A percentile compares a stretch with the other conserved stretches of the same genome.
These are phyloP conservation scores for Amylostereum areolatum DNA, from an alignment of 1,284 basidiomycete genomes.

Conservation along the genomic window DNA sequence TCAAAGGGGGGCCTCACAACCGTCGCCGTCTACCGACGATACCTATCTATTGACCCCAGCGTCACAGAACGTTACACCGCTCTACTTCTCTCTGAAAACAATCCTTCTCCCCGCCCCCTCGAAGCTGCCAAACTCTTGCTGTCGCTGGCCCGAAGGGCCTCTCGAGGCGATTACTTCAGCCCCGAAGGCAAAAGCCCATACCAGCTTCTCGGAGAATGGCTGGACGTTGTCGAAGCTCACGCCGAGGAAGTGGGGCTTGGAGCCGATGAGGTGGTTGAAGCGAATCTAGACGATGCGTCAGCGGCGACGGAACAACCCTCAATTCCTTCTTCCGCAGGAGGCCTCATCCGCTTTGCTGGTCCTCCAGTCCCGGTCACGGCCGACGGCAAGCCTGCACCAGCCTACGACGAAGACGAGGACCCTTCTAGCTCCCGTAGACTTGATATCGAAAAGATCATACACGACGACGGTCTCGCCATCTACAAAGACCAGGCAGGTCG, in stretches of 20 bases:
- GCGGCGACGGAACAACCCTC: constrained; percentile 25
- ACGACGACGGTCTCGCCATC: constrained; percentile 77
- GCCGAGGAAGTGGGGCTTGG: constrained; percentile 92
- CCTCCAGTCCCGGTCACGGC: constrained; percentile 53
- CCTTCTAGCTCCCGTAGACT: constrained; percentile 67
- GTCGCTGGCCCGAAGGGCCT: constrained; percentile 77
- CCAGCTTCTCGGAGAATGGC: constrained; percentile 89
- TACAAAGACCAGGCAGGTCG: constrained; percentile 97
- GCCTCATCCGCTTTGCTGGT: constrained; percentile 72
- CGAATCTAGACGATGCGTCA: constrained; percentile 37
- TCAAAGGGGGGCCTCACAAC: constrained; percentile 78
- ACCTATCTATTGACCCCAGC: constrained; percentile 80
- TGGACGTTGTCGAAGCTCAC: constrained; percentile 88
- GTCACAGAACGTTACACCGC: constrained; percentile 83
- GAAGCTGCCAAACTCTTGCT: constrained; percentile 93
- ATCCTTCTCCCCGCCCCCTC: constrained; percentile 72
- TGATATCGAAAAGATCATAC: constrained; percentile 84
- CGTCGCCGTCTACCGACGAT: constrained; percentile 86
- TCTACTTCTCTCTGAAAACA: constrained; percentile 65
- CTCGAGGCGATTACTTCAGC: constrained; percentile 78
- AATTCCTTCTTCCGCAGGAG: constrained; percentile 47
- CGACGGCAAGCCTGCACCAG: constrained; percentile 40
- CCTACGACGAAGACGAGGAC: constrained; percentile 81
- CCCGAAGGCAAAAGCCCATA: constrained; percentile 95
- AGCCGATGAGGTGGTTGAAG: constrained; percentile 64